phyloP scores from a whole-genome alignment of 2,329 filamentous ascomycete genomes.

The Ceratocystis papillata region DNA sequence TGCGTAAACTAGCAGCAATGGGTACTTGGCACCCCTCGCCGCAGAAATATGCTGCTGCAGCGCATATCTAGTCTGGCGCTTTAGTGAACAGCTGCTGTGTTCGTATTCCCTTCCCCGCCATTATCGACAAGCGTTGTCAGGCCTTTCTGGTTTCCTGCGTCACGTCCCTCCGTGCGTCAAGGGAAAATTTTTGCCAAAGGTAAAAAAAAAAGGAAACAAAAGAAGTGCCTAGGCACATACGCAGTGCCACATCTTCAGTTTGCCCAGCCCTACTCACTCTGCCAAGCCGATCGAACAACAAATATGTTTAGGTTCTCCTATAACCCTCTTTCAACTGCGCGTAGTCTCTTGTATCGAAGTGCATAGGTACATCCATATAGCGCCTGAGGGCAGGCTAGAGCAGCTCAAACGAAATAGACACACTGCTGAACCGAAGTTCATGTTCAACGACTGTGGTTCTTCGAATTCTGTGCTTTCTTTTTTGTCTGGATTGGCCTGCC shows the following conservation, averaged over 20 bases:
- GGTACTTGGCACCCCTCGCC: neutral
- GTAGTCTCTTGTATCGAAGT: neutral
- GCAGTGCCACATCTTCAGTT: neutral
- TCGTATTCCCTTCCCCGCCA: neutral
- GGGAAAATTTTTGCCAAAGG: constrained; percentile 6
- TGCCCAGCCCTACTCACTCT: neutral
- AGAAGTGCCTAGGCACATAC: neutral
- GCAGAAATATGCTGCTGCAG: constrained; percentile 3
- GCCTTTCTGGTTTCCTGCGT: neutral
- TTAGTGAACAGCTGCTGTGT: neutral
- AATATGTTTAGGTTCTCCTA: neutral
- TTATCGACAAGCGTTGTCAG: constrained; percentile 10
- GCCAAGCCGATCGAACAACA: neutral
- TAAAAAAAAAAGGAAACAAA: constrained; percentile 1
- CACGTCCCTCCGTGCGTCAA: neutral
- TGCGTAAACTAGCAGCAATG: constrained; percentile 5
- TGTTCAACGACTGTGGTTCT: neutral
- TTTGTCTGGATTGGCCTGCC: neutral
- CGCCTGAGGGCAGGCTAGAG: neutral
- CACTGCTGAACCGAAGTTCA: neutral
- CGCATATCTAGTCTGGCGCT: neutral
- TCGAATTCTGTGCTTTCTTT: neutral
- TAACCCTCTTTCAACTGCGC: neutral
- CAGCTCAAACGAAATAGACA: neutral
- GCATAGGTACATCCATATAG: neutral